Evolutionary conservation across 2,329 filamentous ascomycete species (phyloP).

Genomic region (Penicillium griseofulvum): DNA sequence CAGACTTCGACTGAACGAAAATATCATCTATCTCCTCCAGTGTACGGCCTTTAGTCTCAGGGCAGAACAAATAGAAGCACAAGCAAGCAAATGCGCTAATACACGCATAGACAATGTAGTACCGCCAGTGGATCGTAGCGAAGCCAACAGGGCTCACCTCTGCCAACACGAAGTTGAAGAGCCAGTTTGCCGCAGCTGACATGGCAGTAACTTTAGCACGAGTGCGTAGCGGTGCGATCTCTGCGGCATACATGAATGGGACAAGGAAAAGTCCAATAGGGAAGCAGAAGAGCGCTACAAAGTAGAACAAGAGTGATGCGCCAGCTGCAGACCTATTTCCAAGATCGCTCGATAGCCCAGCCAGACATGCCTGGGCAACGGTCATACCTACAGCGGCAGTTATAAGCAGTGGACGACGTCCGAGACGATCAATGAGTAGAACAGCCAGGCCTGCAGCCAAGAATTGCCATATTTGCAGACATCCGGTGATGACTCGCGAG

Average conservation of each 20-base stretch:
- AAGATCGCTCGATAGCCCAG: conserved; percentile 16
- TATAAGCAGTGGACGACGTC: conserved; percentile 37
- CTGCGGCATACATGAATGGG: conserved; percentile 60
- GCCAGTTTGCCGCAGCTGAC: conserved; percentile 48
- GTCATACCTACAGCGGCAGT: conserved; percentile 23
- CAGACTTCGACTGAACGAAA: conserved; percentile 30
- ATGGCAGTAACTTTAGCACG: conserved; percentile 55
- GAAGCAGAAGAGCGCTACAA: conserved; percentile 60
- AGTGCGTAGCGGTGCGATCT: conserved; percentile 48
- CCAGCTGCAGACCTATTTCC: conserved; percentile 49
- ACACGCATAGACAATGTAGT: conserved; percentile 46
- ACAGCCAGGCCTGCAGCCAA: conserved; percentile 20
- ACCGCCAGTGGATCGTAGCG: conserved; percentile 48
- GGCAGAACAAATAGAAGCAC: conserved; percentile 37
- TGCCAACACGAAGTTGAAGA: conserved; percentile 39
- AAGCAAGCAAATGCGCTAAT: conserved; percentile 35
- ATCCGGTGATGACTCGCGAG: conserved; percentile 24
- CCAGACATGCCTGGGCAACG: conserved; percentile 15
- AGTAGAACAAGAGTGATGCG: conserved; percentile 56
- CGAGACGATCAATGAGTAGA: conserved; percentile 34
- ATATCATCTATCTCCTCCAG: conserved; percentile 42
- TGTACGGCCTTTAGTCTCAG: conserved; percentile 38
- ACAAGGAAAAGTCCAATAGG: conserved; percentile 59
- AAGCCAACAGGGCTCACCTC: conserved; percentile 39
- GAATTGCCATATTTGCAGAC: conserved; percentile 28